A percentile compares a stretch with the other conserved stretches of the same genome.
Evolutionary conservation across 129 eudicot species (phyloP).

Genomic region (Rutidosis leptorrhynchoides): DNA sequence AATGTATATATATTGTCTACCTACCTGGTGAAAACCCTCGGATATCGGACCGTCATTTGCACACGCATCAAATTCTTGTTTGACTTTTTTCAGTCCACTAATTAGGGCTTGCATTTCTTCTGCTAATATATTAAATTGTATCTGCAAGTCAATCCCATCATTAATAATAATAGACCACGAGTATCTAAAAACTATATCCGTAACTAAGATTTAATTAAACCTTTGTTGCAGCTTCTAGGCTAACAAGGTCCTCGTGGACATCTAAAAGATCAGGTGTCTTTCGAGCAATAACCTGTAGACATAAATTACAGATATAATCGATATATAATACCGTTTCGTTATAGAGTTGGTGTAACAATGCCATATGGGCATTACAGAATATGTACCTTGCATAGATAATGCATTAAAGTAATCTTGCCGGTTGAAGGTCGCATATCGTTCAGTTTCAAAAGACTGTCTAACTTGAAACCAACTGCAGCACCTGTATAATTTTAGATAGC

Average conservation of each 20-base stretch:
- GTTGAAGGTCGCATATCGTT: slow-evolving; percentile 82
- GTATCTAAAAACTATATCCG: background rate
- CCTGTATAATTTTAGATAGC: slow-evolving; percentile 41
- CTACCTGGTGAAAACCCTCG: slow-evolving; percentile 69
- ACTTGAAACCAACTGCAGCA: slow-evolving; percentile 87
- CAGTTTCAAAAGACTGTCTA: slow-evolving; percentile 93
- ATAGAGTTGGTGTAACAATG: background rate
- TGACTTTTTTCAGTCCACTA: slow-evolving; percentile 77
- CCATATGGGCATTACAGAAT: background rate
- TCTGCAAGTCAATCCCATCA: slow-evolving; percentile 46
- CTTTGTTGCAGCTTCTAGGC: slow-evolving; percentile 92
- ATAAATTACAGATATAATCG: background rate
- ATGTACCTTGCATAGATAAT: slow-evolving; percentile 95
- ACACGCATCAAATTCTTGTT: slow-evolving; percentile 70
- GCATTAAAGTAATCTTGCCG: slow-evolving; percentile 93
- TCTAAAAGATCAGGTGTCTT: slow-evolving; percentile 70
- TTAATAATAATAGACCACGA: background rate
- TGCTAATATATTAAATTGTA: slow-evolving; percentile 86
- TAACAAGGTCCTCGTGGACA: slow-evolving; percentile 70
- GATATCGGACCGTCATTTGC: slow-evolving; percentile 94
- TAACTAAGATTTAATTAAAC: slow-evolving; percentile 28
- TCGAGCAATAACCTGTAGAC: slow-evolving; percentile 62
- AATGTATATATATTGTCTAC: background rate
- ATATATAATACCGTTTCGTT: background rate
- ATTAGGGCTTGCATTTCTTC: slow-evolving; percentile 93